A percentile compares a stretch with the other conserved stretches of the same genome.
Conservation (phyloP, 257 asterid species). For the Pogostemon cablin region DNA sequence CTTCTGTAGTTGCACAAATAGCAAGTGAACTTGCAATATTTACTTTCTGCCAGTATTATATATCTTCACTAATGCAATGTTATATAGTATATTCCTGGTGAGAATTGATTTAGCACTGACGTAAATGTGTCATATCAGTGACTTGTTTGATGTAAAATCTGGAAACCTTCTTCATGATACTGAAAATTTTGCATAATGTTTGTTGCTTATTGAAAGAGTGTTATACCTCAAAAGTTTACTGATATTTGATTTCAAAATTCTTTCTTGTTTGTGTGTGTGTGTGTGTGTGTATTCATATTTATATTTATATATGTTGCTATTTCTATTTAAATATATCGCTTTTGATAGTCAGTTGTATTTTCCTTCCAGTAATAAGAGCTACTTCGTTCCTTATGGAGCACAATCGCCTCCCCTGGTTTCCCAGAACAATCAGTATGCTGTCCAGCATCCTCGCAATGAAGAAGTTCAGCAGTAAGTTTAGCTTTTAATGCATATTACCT, state of each 20-base stretch:
- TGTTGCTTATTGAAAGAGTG: neutral
- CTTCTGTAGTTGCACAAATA: constrained; percentile 13
- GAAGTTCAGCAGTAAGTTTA: constrained; percentile 59
- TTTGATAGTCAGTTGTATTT: constrained; percentile 43
- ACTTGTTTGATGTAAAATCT: constrained; percentile 10
- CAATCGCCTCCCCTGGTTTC: constrained; percentile 44
- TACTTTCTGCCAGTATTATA: constrained; percentile 12
- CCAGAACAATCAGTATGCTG: constrained; percentile 49
- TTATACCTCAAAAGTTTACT: neutral
- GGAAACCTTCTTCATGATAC: constrained; percentile 24
- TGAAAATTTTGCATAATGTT: neutral
- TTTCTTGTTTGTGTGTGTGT: neutral
- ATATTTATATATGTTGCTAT: constrained; percentile 17
- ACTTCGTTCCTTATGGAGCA: constrained; percentile 44
- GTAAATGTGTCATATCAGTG: neutral
- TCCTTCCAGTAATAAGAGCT: constrained; percentile 40
- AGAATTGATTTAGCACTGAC: constrained; percentile 11
- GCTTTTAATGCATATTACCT: constrained; percentile 17
- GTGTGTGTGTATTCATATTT: neutral
- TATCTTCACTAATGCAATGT: constrained; percentile 7
- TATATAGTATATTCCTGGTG: neutral
- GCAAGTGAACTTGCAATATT: neutral
- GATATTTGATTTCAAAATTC: neutral
- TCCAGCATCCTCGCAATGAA: constrained; percentile 41
- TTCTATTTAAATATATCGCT: neutral